Evolutionary conservation across 495 filamentous ascomycete genomes (phyloP), one percentile per base, ranked within the genome.

Genomic region (Penicillium chermesinum): DNA sequence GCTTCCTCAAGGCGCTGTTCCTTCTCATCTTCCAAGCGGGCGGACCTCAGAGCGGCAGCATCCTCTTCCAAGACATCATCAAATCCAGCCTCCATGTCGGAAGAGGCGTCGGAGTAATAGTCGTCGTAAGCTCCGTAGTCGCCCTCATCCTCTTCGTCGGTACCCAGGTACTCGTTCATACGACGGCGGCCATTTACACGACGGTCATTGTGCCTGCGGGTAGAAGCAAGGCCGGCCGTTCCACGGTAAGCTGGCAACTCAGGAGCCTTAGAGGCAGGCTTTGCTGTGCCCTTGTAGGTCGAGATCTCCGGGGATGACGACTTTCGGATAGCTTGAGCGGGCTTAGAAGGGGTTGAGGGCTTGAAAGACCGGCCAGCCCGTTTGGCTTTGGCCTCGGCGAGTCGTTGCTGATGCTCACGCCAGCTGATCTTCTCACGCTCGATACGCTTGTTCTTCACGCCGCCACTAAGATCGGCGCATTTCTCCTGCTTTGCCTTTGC

Each of bases 1-100:
- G 67, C 65, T 46, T 69, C 67, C 62, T 85, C 83, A 54, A 68
- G 55, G 14, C 55, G 66, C 54, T 74, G 58, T 35, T 81, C 80
- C 60, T 77, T 71, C 49, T 79, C 77, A 49, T 86, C 83, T 54
- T 85, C 83, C 54, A 68, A 70, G 38, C 68, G 70, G 5, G 82
- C 83, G 14, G 50, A 60, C 36, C 59, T 62, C 37, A 79, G 52
- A 14, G 80, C 78, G 7, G 50, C 48, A 6, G 55, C 62, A 63
- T 86, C 83, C 61, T 86, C 83, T 4, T 72, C 54, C 50, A 80
- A 76, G 38, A 85, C 62, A 50, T 83, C 82, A 38, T 74, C 73
- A 17, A 76, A 65, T 10, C 77, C 80, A 46, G 77, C 83, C 59
- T 86, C 83, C 83, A 86, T 86, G 49, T 82, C 83, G 10, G 79